Evolutionary conservation across 495 filamentous ascomycete genomes (phyloP), one percentile per base, ranked within the genome.

Genomic region (Neurospora terricola): DNA sequence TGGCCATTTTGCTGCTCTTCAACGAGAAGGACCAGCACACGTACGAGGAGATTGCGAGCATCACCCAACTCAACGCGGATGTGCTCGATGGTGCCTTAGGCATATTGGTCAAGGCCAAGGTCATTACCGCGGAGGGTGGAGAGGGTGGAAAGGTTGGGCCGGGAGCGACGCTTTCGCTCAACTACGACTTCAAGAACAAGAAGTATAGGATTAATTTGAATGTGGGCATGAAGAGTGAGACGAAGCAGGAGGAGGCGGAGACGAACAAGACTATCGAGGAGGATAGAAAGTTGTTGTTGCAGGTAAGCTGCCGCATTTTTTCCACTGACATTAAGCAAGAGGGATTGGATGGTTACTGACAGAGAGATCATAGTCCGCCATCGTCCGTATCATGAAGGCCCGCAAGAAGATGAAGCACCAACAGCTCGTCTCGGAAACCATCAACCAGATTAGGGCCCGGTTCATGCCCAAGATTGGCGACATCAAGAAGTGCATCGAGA

Each of bases 211-310:
- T 98, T 77, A 98, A 98, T 76, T 87, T 99, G 23, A 99, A 99
- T 80, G 91, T 98, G 66, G 91, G 89, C 68, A 94, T 97, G 83
- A 96, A 97, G 83, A 91, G 92, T 14, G 96, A 98, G 84, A 90
- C 92, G 77, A 98, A 97, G 86, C 92, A 94, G 73, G 96, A 99
- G 80, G 90, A 92, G 71, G 94, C 93, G 42, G 96, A 98, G 81
- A 99, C 96, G 11, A 97, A 98, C 83, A 99, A 99, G 87, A 99
- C 94, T 16, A 97, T 99, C 75, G 96, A 99, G 83, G 96, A 98
- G 83, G 96, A 99, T 80, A 88, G 96, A 21, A 98, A 97, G 84
- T 85, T 98, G 72, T 86, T 99, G 38, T 92, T 98, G 83, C 96
- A 99, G 90, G 96, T 97, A n/a, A 1, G 38, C 14, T 1, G 4